A percentile compares a stretch with the other conserved stretches of the same genome.
Conservation (phyloP, 345 rosid genomes). For the Excoecaria agallocha region DNA sequence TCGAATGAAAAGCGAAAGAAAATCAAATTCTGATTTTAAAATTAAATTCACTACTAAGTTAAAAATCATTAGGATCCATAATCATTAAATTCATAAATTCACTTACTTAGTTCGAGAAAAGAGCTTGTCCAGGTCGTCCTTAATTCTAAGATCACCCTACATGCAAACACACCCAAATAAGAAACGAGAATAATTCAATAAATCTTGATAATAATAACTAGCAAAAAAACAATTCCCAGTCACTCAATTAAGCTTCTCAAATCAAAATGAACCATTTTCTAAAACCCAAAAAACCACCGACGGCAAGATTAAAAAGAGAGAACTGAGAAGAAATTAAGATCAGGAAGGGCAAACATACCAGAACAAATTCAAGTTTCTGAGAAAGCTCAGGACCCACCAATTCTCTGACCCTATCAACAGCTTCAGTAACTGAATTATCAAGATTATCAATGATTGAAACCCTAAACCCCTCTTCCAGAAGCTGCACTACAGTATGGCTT, state of each 20-base stretch:
- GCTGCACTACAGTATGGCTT: conserved; percentile 84
- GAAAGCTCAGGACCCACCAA: conserved; percentile 79
- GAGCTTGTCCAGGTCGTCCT: conserved; percentile 77
- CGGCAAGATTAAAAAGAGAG: not conserved
- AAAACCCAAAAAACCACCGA: not conserved
- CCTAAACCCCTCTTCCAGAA: conserved; percentile 67
- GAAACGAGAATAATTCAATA: not conserved
- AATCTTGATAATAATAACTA: not conserved
- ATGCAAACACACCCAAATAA: conserved; percentile 19
- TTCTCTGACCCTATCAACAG: conserved; percentile 73
- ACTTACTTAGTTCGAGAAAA: conserved; percentile 63
- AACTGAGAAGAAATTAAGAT: not conserved
- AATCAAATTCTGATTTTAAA: not conserved
- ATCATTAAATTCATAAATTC: not conserved
- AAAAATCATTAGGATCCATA: not conserved
- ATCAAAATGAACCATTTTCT: not conserved
- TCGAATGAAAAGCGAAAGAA: not conserved
- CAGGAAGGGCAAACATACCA: conserved; percentile 41
- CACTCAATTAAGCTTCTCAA: not conserved
- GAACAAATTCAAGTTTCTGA: conserved; percentile 61
- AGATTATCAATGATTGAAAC: conserved; percentile 84
- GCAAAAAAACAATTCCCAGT: not conserved
- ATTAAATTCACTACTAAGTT: not conserved
- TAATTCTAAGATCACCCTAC: conserved; percentile 87
- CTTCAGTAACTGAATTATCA: conserved; percentile 75